Evolutionary conservation across 2,329 filamentous ascomycete genomes (phyloP).

Genomic region (Aspergillus ochraceus): DNA sequence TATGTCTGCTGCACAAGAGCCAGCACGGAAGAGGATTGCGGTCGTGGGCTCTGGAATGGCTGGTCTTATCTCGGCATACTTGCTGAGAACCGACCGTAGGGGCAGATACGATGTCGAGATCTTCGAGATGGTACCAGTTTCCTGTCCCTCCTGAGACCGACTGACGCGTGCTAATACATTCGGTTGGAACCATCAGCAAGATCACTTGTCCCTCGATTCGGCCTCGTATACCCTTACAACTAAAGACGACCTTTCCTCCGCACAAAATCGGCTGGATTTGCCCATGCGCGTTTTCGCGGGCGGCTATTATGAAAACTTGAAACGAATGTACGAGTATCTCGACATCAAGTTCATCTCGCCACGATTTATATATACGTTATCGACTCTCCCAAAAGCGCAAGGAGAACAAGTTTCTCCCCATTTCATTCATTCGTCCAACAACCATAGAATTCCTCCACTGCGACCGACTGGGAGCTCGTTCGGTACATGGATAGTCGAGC

Average conservation of each 20-base stretch:
- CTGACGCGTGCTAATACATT: background rate
- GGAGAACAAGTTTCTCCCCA: slow-evolving; percentile 6
- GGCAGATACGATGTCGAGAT: slow-evolving; percentile 45
- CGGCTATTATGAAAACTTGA: slow-evolving; percentile 58
- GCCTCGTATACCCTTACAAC: slow-evolving; percentile 7
- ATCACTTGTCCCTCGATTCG: slow-evolving; percentile 10
- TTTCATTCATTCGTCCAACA: slow-evolving; percentile 22
- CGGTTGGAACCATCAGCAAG: slow-evolving; percentile 4
- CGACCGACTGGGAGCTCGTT: background rate
- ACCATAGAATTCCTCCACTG: slow-evolving; percentile 13
- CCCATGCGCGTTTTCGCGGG: slow-evolving; percentile 55
- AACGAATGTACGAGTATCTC: slow-evolving; percentile 58
- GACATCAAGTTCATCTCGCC: slow-evolving; percentile 50
- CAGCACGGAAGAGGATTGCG: slow-evolving; percentile 33
- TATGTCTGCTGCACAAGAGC: background rate
- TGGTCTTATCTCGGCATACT: slow-evolving; percentile 48
- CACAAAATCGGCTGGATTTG: slow-evolving; percentile 44
- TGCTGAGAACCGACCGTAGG: slow-evolving; percentile 43
- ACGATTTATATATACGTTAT: slow-evolving; percentile 47
- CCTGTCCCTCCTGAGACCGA: background rate
- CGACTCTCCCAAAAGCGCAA: slow-evolving; percentile 47
- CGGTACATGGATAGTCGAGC: slow-evolving; percentile 7
- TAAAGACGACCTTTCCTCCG: slow-evolving; percentile 5
- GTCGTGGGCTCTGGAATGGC: slow-evolving; percentile 53
- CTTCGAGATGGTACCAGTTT: slow-evolving; percentile 44